A percentile compares a stretch with the other conserved stretches of the same genome.
Conservation (phyloP, 208 protist species). For the Leishmania tropica region DNA sequence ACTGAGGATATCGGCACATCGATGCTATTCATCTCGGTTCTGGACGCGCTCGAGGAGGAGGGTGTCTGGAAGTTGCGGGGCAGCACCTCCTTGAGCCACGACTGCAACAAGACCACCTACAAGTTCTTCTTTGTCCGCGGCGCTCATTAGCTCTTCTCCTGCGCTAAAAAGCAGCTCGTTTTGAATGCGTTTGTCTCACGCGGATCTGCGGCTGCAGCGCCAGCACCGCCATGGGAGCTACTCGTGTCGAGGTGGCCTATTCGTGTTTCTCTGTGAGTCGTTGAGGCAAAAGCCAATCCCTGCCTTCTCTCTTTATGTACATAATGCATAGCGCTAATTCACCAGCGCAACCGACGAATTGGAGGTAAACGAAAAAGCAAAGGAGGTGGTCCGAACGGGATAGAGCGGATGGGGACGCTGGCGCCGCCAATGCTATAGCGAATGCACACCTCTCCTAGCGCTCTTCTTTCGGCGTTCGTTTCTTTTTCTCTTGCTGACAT, state of each 20-base stretch:
- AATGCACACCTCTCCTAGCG: background rate
- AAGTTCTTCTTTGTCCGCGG: conserved; percentile 90
- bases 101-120: conserved; percentile 82
- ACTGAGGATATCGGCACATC: conserved; percentile 90
- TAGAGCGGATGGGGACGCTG: background rate
- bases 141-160: conserved; percentile 20
- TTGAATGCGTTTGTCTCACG: background rate
- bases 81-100: conserved; percentile 74
- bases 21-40: conserved; percentile 74
- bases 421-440: background rate
- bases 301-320: conserved; percentile 9
- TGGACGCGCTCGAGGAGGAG: conserved; percentile 88
- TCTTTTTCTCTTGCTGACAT: background rate
- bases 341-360: background rate
- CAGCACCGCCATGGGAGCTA: background rate
- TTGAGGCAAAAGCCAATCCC: background rate
- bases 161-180: background rate
- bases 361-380: background rate
- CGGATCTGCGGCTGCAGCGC: background rate
- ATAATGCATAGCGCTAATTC: background rate
- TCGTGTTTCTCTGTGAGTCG: background rate
- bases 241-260: background rate
- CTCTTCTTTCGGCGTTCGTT: background rate
- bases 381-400: background rate
- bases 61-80: conserved; percentile 87